Evolutionary conservation across 352 stramenopile species (phyloP).

Genomic region (Phytophthora parvispora): DNA sequence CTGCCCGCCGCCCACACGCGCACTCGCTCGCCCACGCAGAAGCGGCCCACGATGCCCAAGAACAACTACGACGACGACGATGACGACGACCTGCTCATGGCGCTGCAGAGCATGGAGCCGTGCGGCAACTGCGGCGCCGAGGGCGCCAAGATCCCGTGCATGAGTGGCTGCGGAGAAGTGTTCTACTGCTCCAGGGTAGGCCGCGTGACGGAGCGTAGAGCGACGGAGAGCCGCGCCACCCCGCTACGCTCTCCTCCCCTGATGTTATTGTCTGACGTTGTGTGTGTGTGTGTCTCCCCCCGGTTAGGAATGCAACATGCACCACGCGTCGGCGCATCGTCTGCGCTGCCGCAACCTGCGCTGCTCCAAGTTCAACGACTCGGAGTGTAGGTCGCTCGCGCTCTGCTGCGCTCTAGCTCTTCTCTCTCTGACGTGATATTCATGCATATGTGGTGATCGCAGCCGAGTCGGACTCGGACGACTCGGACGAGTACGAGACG

Average conservation of each 20-base stretch:
- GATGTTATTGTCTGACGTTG: too few relatives aligned
- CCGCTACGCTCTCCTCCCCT: too few relatives aligned
- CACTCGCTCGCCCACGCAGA: background rate
- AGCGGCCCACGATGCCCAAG: conserved; percentile 46
- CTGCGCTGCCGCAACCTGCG: conserved; percentile 87
- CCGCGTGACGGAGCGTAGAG: background rate
- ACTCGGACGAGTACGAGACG: conserved; percentile 82
- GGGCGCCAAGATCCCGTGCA: conserved; percentile 88
- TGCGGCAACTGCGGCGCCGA: conserved; percentile 87
- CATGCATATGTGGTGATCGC: conserved; percentile 5
- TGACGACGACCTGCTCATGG: conserved; percentile 88
- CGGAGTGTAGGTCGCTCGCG: conserved; percentile 70
- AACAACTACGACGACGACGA: conserved; percentile 90
- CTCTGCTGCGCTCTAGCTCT: background rate
- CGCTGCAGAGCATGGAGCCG: conserved; percentile 88
- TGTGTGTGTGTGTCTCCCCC: background rate
- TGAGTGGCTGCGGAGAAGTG: conserved; percentile 88
- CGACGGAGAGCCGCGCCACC: too few relatives aligned
- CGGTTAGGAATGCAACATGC: conserved; percentile 86
- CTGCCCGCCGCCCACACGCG: conserved; percentile 3
- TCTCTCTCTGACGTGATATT: background rate
- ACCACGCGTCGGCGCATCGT: conserved; percentile 90
- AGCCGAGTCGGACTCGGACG: conserved; percentile 85
- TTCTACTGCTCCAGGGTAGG: conserved; percentile 89
- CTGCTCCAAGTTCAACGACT: conserved; percentile 93